A percentile compares a stretch with the other conserved stretches of the same genome.
phyloP scores from a whole-genome alignment of 495 filamentous ascomycete genomes.

The Tuber melanosporum region DNA sequence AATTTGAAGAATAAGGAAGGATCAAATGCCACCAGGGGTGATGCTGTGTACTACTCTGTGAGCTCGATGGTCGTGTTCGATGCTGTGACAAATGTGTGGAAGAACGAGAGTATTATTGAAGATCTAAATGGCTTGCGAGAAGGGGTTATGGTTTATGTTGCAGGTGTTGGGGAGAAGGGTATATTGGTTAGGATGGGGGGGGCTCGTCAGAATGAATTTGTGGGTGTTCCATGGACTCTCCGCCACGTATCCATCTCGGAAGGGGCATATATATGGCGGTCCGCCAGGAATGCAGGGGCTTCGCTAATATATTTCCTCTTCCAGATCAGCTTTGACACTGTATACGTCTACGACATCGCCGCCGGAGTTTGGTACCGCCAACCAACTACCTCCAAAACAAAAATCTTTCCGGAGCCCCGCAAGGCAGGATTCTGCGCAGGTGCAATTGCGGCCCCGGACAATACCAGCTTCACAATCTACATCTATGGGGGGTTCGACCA shows the following conservation, averaged over 20 bases:
- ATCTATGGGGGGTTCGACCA: neutral
- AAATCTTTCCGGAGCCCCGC: neutral
- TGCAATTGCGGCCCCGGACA: neutral
- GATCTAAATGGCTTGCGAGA: neutral
- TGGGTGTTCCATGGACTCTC: neutral
- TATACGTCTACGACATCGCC: constrained; percentile 2
- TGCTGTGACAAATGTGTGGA: neutral
- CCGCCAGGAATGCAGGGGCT: neutral
- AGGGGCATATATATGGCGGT: neutral
- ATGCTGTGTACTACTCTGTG: neutral
- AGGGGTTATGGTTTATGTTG: constrained; percentile 40
- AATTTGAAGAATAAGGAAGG: neutral
- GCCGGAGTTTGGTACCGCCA: neutral
- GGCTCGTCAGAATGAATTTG: constrained; percentile 6
- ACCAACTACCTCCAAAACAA: neutral
- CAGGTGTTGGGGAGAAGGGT: constrained; percentile 42
- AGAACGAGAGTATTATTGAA: neutral
- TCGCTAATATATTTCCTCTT: neutral
- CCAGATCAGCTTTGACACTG: neutral
- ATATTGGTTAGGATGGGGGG: constrained; percentile 45
- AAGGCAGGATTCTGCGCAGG: neutral
- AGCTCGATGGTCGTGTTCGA: neutral
- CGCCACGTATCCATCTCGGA: neutral
- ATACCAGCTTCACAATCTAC: constrained; percentile 1
- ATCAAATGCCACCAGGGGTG: neutral